Conservation (phyloP, 2,329 filamentous ascomycete species). For the Thielaviopsis euricoi region DNA sequence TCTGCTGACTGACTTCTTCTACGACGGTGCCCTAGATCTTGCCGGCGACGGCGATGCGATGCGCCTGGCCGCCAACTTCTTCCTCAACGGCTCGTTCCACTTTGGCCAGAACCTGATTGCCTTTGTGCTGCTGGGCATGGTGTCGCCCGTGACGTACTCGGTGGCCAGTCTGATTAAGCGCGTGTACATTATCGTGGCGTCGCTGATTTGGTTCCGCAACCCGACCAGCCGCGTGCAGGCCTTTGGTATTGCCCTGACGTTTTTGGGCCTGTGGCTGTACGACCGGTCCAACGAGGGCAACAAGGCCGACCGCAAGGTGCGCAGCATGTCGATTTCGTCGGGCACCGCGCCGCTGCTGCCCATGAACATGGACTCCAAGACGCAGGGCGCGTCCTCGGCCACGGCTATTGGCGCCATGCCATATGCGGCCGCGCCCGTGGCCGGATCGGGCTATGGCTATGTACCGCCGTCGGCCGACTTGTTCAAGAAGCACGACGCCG, state of each 20-base stretch:
- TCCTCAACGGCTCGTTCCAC: constrained; percentile 95
- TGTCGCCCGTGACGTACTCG: constrained; percentile 92
- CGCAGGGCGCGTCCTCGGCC: neutral
- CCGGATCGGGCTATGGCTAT: constrained; percentile 4
- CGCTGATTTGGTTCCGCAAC: constrained; percentile 91
- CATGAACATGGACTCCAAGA: constrained; percentile 22
- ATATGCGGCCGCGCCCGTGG: neutral
- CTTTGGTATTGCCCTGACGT: constrained; percentile 73
- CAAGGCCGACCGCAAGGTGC: constrained; percentile 70
- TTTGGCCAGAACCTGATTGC: constrained; percentile 94
- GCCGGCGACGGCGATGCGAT: constrained; percentile 46
- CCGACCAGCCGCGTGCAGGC: constrained; percentile 71
- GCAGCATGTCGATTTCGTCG: constrained; percentile 35
- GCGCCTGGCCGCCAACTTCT: constrained; percentile 61
- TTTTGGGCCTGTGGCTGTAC: constrained; percentile 85
- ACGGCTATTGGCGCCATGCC: neutral
- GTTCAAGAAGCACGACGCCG: constrained; percentile 4
- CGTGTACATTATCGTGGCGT: constrained; percentile 89
- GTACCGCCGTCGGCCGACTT: neutral
- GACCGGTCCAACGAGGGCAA: constrained; percentile 80
- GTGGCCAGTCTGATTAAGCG: constrained; percentile 93
- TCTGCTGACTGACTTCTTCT: constrained; percentile 60
- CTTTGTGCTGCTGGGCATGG: constrained; percentile 79
- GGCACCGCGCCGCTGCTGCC: constrained; percentile 44
- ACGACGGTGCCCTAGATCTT: constrained; percentile 60